phyloP scores from a whole-genome alignment of 2,329 filamentous ascomycete species.

The Penicillium corylophilum region DNA sequence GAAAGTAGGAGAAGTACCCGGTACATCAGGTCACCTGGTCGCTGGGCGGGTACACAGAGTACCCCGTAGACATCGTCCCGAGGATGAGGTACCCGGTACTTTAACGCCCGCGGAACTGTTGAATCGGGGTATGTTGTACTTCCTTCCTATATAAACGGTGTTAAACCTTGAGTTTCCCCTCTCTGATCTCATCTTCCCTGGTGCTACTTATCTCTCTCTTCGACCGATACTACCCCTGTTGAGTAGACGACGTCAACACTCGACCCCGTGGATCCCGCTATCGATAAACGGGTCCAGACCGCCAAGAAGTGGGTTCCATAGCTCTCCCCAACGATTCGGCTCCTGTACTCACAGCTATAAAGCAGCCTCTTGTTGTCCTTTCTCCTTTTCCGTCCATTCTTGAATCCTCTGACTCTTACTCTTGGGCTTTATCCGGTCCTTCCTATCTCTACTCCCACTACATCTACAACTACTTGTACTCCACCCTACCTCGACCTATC shows the following conservation, averaged over 20 bases:
- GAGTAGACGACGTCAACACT: slow-evolving; percentile 20
- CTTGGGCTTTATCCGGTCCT: background rate
- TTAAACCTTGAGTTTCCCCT: background rate
- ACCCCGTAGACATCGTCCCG: background rate
- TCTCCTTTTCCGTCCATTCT: slow-evolving; percentile 5
- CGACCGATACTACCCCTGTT: background rate
- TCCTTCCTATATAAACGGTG: background rate
- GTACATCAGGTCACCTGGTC: slow-evolving; percentile 12
- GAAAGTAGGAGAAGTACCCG: slow-evolving; percentile 13
- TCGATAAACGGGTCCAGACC: slow-evolving; percentile 22
- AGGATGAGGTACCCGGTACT: slow-evolving; percentile 7
- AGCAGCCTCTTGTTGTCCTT: slow-evolving; percentile 9
- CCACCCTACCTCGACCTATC: background rate
- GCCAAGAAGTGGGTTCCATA: slow-evolving; percentile 23
- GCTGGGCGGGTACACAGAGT: background rate
- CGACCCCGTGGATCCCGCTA: slow-evolving; percentile 10
- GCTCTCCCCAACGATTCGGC: slow-evolving; percentile 28
- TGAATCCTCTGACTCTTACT: background rate
- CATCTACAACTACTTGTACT: slow-evolving; percentile 3
- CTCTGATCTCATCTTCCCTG: background rate
- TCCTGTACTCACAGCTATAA: slow-evolving; percentile 12
- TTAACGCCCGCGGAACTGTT: slow-evolving; percentile 2
- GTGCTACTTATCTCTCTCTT: background rate
- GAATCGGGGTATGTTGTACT: background rate
- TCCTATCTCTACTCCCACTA: slow-evolving; percentile 2